Percentiles rank a stretch among this genome's conserved stretches.
Conservation (phyloP, 495 filamentous ascomycete genomes). For the Podospora tetraspora region DNA sequence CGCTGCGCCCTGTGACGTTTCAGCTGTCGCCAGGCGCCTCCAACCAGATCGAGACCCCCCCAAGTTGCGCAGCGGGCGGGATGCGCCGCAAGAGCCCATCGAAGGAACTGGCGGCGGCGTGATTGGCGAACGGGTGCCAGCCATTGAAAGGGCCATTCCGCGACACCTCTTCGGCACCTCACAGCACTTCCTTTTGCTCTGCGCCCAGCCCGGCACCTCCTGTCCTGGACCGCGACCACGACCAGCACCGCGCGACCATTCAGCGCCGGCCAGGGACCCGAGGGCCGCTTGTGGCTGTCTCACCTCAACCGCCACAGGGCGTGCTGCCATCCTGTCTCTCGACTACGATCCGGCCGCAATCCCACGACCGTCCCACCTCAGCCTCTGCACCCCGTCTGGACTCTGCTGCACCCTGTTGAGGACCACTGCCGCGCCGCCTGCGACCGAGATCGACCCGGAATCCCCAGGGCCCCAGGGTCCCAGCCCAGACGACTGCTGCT, state of each 20-base stretch:
- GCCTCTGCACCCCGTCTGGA: background rate
- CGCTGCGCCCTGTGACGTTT: conserved; percentile 6
- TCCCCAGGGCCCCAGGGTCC: background rate
- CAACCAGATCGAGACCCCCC: background rate
- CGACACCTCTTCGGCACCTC: conserved; percentile 13
- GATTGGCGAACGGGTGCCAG: conserved; percentile 21
- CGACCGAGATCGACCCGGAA: background rate
- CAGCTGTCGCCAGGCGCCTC: conserved; percentile 11
- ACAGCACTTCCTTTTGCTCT: conserved; percentile 15
- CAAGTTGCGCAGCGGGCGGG: background rate
- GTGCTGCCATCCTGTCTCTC: conserved; percentile 21
- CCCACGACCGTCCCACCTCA: conserved; percentile 13
- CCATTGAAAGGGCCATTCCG: conserved; percentile 12
- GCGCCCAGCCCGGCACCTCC: no score
- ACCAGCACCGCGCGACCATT: conserved; percentile 13
- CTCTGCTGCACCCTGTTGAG: background rate
- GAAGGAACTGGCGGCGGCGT: conserved; percentile 12
- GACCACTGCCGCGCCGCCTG: background rate
- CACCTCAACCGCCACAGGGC: conserved; percentile 14
- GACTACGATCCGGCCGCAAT: conserved; percentile 21
- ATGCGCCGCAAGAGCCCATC: conserved; percentile 20
- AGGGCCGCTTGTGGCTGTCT: conserved; percentile 32
- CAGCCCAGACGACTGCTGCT: background rate
- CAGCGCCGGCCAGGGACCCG: conserved; percentile 15
- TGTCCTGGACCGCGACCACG: background rate